Evolutionary conservation across 2,329 filamentous ascomycete genomes (phyloP), one percentile per base, ranked within the genome.

Genomic region (Trichoderma atroviride): DNA sequence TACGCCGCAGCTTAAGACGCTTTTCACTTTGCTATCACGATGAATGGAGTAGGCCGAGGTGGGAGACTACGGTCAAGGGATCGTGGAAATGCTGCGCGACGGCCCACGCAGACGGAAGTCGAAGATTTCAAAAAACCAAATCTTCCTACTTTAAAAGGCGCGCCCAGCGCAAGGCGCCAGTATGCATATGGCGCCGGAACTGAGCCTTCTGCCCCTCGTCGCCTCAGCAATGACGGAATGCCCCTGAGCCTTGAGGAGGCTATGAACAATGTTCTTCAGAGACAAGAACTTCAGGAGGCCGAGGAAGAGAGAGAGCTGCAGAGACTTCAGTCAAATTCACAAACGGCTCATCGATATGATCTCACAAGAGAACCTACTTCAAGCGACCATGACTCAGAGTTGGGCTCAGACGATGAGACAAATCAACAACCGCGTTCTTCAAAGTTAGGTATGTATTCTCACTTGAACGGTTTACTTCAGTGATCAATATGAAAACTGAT

Each of bases 171-270:
- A 13, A 74, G 79, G 35, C 75, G 79, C 50, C 79, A 81, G 70
- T 81, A 81, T 68, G 76, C 78, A 1, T 81, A 81, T 72, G 80
- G 80, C 40, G 78, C 80, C 40, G 78, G 69, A n/a, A 75, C 72
- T 35, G 80, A 81, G 61, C 80, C 80, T 2, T 72, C 19, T 5
- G 72, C 22, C 75, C 76, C 24, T 64, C 71, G 40, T 70, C 73
- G 11, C 72, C 73, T 5, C 70, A 37, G 31, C 29, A 50, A 27
- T 16, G 35, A 56, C 22, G 55, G 22, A 29, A 57, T 22, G 29
- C 68, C 61, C n/a, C 27, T 35, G n/a, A 60, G 58, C 29, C 37
- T 70, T 4, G 37, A 57, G 22, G 62, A 65, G 5, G 69, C 58
- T 11, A 65, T 70, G 57, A 40, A 70, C 9, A 33, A 43, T 14